phyloP scores from a whole-genome alignment of 2,329 filamentous ascomycete species.

The Aspergillus sergii region DNA sequence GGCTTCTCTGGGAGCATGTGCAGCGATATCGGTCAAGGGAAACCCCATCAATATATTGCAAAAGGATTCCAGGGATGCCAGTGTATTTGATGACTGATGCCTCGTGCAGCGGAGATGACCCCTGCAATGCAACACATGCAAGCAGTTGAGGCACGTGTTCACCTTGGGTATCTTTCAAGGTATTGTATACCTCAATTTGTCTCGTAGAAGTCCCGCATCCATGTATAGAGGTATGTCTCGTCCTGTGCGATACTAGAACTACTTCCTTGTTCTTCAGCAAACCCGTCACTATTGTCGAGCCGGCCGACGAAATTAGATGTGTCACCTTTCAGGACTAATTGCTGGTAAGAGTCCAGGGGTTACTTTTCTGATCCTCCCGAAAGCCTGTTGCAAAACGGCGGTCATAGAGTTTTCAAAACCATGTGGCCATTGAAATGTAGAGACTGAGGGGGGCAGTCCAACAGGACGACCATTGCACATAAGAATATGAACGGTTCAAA shows the following conservation, averaged over 20 bases:
- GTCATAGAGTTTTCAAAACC: slow-evolving; percentile 24
- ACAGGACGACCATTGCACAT: slow-evolving; percentile 16
- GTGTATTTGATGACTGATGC: slow-evolving; percentile 8
- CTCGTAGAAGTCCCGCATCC: slow-evolving; percentile 15
- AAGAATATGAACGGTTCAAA: slow-evolving; percentile 22
- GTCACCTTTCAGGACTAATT: slow-evolving; percentile 18
- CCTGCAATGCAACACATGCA: slow-evolving; percentile 5
- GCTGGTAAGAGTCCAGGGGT: slow-evolving; percentile 18
- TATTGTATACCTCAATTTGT: slow-evolving; percentile 16
- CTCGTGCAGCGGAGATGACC: not conserved
- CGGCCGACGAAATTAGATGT: slow-evolving; percentile 10
- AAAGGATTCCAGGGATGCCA: slow-evolving; percentile 18
- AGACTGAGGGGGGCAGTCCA: not conserved
- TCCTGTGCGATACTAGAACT: slow-evolving; percentile 15
- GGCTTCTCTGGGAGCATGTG: slow-evolving; percentile 9
- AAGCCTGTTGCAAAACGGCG: slow-evolving; percentile 19
- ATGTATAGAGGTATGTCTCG: slow-evolving; percentile 20
- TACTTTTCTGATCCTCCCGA: slow-evolving; percentile 13
- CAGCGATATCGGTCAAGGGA: slow-evolving; percentile 18
- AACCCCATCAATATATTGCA: slow-evolving; percentile 23
- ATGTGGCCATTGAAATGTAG: slow-evolving; percentile 12
- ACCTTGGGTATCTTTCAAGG: slow-evolving; percentile 21
- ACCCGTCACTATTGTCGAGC: slow-evolving; percentile 1
- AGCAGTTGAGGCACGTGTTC: slow-evolving; percentile 17
- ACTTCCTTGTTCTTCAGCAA: not conserved